Percentiles rank a stretch among this genome's conserved stretches.
Evolutionary conservation across 176 grass and related monocot genomes (phyloP).

Genomic region (Otatea glauca): DNA sequence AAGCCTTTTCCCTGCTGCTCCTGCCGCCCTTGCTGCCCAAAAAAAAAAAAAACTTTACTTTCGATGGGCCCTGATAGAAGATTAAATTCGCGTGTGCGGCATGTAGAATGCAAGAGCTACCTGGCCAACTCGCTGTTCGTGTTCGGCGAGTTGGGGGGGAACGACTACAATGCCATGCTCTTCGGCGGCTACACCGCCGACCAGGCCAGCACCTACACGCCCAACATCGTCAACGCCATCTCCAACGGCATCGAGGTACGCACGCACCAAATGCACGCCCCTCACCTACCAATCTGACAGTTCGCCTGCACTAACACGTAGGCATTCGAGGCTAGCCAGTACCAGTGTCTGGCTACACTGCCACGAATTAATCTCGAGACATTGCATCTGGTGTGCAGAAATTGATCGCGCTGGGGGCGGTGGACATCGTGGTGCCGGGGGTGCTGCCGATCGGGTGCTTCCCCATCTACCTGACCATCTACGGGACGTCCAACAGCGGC

Average conservation of each 20-base stretch:
- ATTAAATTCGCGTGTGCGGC: not conserved
- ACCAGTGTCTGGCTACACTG: not conserved
- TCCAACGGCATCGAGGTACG: conserved; percentile 45
- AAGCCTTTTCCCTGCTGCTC: not conserved
- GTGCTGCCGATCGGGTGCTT: conserved; percentile 78
- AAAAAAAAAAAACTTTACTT: not conserved
- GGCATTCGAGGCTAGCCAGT: too few relatives aligned
- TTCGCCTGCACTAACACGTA: too few relatives aligned
- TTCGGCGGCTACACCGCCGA: conserved; percentile 56
- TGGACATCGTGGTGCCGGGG: conserved; percentile 54
- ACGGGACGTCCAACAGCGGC: conserved; percentile 37
- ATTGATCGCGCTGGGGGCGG: conserved; percentile 61
- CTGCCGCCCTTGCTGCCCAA: not conserved
- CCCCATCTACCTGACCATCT: conserved; percentile 69
- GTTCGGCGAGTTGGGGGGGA: conserved; percentile 72
- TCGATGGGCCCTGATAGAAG: not conserved
- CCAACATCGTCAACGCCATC: conserved; percentile 51
- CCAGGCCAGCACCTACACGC: conserved; percentile 58
- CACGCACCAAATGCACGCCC: not conserved
- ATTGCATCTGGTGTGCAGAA: conserved; percentile 28
- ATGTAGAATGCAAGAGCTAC: conserved; percentile 57
- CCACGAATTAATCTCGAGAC: not conserved
- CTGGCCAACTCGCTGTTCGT: conserved; percentile 51
- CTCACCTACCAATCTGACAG: not conserved
- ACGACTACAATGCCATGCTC: conserved; percentile 77